These are phyloP conservation scores for Vanrija pseudolonga DNA, from an alignment of 1,284 basidiomycete genomes.

Conservation along the genomic window DNA sequence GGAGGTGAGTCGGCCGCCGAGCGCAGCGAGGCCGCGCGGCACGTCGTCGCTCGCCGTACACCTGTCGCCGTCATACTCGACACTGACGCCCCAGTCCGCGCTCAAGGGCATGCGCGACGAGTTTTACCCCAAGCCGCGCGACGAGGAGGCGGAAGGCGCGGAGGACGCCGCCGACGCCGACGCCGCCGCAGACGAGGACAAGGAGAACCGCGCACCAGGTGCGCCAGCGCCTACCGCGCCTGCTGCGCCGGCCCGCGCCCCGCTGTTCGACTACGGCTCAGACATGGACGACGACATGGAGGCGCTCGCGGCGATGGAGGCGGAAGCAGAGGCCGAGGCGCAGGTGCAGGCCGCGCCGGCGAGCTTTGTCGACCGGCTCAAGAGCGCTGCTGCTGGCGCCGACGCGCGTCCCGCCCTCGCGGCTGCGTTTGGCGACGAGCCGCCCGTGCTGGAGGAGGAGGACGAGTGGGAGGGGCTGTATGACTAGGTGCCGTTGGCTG, in stretches of 20 bases:
- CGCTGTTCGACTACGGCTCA: background rate
- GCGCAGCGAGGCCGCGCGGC: background rate
- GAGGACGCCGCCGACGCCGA: constrained; percentile 2
- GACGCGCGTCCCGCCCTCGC: background rate
- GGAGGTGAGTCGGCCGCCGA: constrained; percentile 58
- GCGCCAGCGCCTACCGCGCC: background rate
- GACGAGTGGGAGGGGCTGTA: constrained; percentile 34
- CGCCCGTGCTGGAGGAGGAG: constrained; percentile 18
- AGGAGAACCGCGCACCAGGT: background rate
- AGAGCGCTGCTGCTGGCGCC: background rate
- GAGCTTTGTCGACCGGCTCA: too few relatives aligned
- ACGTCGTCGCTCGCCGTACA: too few relatives aligned
- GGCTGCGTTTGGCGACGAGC: background rate
- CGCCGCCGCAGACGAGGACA: background rate
- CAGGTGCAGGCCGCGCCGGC: background rate
- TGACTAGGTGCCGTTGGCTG: constrained; percentile 17
- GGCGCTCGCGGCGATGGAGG: constrained; percentile 7
- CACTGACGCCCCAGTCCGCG: constrained; percentile 45
- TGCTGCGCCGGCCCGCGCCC: background rate
- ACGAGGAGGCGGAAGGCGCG: constrained; percentile 25
- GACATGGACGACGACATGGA: constrained; percentile 1
- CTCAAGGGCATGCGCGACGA: constrained; percentile 53
- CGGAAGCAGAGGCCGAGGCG: constrained; percentile 26
- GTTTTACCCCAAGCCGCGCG: constrained; percentile 57
- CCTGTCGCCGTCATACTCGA: background rate